Evolutionary conservation across 768 basidiomycete genomes (phyloP).

Genomic region (Tricholoma terreum): DNA sequence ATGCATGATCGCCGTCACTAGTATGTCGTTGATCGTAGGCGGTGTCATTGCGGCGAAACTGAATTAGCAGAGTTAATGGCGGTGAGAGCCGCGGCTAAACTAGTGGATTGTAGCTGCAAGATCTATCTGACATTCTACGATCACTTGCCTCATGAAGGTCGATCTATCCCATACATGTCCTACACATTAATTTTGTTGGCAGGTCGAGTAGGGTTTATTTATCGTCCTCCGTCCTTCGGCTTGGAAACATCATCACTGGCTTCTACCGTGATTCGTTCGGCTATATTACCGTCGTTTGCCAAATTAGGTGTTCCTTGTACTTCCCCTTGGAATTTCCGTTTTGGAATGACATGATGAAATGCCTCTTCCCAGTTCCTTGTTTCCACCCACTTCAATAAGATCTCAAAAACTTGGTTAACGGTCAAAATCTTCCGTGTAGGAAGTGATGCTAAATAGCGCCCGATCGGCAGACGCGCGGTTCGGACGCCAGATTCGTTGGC

Average conservation of each 20-base stretch:
- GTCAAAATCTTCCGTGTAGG: constrained; percentile 94
- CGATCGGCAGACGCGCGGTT: constrained; percentile 91
- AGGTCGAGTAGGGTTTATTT: neutral
- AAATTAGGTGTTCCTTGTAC: constrained; percentile 26
- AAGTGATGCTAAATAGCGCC: constrained; percentile 81
- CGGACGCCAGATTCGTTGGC: constrained; percentile 70
- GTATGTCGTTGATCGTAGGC: neutral
- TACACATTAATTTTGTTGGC: neutral
- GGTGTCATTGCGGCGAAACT: neutral
- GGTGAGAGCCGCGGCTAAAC: neutral
- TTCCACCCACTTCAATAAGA: constrained; percentile 87
- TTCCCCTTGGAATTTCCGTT: constrained; percentile 73
- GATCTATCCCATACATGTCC: neutral
- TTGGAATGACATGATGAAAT: constrained; percentile 86
- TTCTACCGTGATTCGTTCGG: neutral
- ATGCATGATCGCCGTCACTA: too few species aligned
- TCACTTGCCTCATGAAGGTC: too few species aligned
- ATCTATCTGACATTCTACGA: neutral
- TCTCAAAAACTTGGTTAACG: constrained; percentile 95
- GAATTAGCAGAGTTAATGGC: too few species aligned
- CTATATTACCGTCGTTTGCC: constrained; percentile 8
- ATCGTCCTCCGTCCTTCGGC: neutral
- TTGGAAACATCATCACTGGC: neutral
- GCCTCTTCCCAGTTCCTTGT: constrained; percentile 83
- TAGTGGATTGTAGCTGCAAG: neutral